Evolutionary conservation across 1,284 basidiomycete genomes (phyloP), one percentile per base, ranked within the genome.

Genomic region (Phellopilus nigrolimitatus): DNA sequence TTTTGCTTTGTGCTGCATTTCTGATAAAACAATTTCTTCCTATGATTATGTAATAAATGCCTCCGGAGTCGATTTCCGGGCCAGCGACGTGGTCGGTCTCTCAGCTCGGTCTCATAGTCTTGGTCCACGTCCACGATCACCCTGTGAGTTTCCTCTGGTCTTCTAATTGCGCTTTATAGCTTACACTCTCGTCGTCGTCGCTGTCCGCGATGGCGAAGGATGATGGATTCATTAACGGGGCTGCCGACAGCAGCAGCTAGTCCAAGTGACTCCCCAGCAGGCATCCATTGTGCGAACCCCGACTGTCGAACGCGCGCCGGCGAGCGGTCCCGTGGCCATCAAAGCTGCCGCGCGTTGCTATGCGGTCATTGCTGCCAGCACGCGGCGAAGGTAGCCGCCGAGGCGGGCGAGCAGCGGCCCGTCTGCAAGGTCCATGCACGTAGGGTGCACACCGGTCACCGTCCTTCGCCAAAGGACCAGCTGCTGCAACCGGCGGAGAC

Each of bases 341-440:
- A 56, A 40, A 52, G 49, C 30, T 56, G 54, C 40, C 36, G 49
- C 21, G 37, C 54, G 15, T 46, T 48, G 21, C 51, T 56, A 12
- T 56, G 54, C 40, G 54, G 54, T 12, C 42, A 52, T 44, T 56
- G 54, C 30, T 56, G 54, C 30, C 54, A 56, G 27, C 41, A 52
- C 21, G 40, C 38, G 19, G 49, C 54, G 8, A 30, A 37, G 37
- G 34, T 21, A 25, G 54, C 50, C 12, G 54, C 49, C 10, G 54
- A 56, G 33, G 43, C 44, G n/a, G 50, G 53, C 49, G 53, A 55
- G 38, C 48, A 50, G 39, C 49, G 54, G 8, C 50, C 54, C 1
- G 46, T 56, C 9, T 56, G 54, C 45, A 56, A 56, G 36, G 54
- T 56, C 17, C 54, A 56, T 33, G 52, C 54, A 8, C 38, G 50